These are phyloP conservation scores for Fusarium scirpi DNA, from an alignment of 2,329 filamentous ascomycete species.

Conservation along the genomic window DNA sequence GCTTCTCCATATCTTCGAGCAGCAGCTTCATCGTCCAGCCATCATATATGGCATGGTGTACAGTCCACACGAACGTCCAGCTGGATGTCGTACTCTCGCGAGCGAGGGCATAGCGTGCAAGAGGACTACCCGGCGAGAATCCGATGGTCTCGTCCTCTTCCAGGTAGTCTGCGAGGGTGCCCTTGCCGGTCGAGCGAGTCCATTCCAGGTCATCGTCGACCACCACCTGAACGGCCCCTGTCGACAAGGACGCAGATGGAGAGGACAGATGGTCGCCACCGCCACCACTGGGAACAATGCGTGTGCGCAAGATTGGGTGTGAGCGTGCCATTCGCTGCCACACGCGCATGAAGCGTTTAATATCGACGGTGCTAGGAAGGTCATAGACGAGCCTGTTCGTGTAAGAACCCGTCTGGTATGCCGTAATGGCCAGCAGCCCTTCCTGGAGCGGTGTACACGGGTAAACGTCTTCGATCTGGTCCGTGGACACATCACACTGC, in stretches of 20 bases:
- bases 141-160: conserved; percentile 12
- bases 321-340: conserved; percentile 15
- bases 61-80: conserved; percentile 12
- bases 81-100: conserved; percentile 5
- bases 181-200: conserved; percentile 15
- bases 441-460: conserved; percentile 12
- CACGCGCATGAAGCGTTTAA: conserved; percentile 15
- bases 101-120: conserved; percentile 12
- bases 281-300: conserved; percentile 10
- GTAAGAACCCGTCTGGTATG: conserved; percentile 15
- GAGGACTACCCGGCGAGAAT: conserved; percentile 13
- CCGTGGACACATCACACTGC: conserved; percentile 13
- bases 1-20: conserved; percentile 14
- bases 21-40: conserved; percentile 14
- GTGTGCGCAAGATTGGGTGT: conserved; percentile 14
- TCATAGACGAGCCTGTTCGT: conserved; percentile 13
- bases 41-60: conserved; percentile 17
- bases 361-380: conserved; percentile 11
- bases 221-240: conserved; percentile 11
- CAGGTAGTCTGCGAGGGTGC: conserved; percentile 8
- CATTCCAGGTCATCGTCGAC: conserved; percentile 14
- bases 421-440: conserved; percentile 12
- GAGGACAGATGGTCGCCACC: conserved; percentile 11
- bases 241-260: conserved; percentile 8
- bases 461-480: conserved; percentile 13